Percentiles rank a stretch among this genome's conserved stretches.
Conservation (phyloP, 805 yeast genomes). For the Candida insectorum region DNA sequence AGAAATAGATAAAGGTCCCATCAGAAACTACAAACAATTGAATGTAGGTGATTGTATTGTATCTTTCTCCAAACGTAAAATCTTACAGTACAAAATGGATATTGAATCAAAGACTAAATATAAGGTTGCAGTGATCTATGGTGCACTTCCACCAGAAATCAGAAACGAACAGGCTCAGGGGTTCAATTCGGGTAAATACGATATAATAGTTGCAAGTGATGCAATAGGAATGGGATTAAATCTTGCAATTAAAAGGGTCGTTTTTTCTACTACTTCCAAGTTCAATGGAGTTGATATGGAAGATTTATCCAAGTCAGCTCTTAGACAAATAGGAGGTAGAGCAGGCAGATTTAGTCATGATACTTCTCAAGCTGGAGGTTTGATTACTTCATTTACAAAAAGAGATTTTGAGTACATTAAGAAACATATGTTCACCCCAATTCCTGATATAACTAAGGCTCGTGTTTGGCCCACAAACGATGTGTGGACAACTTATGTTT, state of each 20-base stretch:
- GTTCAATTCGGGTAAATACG: conserved; percentile 77
- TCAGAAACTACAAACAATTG: conserved; percentile 37
- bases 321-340: conserved; percentile 93
- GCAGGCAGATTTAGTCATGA: conserved; percentile 73
- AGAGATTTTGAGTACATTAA: conserved; percentile 45
- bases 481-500: conserved; percentile 63
- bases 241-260: conserved; percentile 73
- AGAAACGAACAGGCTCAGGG: conserved; percentile 77
- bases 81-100: conserved; percentile 62
- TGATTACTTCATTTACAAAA: conserved; percentile 51
- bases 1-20: conserved; percentile 42
- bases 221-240: conserved; percentile 98
- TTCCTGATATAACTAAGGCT: conserved; percentile 55
- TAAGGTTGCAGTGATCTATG: conserved; percentile 87
- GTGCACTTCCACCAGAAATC: conserved; percentile 94
- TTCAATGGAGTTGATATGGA: conserved; percentile 59
- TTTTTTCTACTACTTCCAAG: conserved; percentile 67
- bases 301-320: conserved; percentile 56
- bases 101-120: conserved; percentile 63
- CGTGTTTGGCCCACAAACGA: conserved; percentile 77
- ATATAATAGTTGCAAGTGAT: conserved; percentile 89
- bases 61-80: conserved; percentile 74
- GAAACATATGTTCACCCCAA: conserved; percentile 47
- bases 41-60: conserved; percentile 84
- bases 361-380: conserved; percentile 38